Evolutionary conservation across 345 rosid genomes (phyloP).

Genomic region (Kandelia obovata): DNA sequence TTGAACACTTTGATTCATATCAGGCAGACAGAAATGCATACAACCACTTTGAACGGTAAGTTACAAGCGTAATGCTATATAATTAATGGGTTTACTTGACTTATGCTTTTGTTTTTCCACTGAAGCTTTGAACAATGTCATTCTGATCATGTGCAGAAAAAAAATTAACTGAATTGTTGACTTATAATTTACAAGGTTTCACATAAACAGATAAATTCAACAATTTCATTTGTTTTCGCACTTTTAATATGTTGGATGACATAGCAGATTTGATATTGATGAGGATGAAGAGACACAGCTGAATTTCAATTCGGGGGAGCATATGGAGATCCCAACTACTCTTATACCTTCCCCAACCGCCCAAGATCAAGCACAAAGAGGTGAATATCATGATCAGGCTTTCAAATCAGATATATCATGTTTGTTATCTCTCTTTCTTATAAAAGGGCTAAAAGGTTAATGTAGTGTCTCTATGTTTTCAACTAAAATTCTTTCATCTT

Average conservation of each 20-base stretch:
- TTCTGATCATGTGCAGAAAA: background rate
- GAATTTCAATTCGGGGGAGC: slow-evolving; percentile 49
- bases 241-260: slow-evolving; percentile 11
- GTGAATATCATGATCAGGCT: slow-evolving; percentile 30
- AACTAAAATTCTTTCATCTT: too few relatives aligned
- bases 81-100: background rate
- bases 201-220: background rate
- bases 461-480: too few relatives aligned
- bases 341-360: slow-evolving; percentile 51
- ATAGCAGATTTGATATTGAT: slow-evolving; percentile 68
- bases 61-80: background rate
- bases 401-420: background rate
- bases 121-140: background rate
- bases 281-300: slow-evolving; percentile 59
- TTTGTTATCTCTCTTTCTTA: background rate
- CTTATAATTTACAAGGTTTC: background rate
- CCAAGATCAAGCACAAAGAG: slow-evolving; percentile 43
- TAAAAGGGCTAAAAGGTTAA: background rate
- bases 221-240: slow-evolving; percentile 1
- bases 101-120: background rate
- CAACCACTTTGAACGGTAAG: slow-evolving; percentile 65
- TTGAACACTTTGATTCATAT: slow-evolving; percentile 52
- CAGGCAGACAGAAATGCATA: slow-evolving; percentile 43
- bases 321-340: slow-evolving; percentile 42
- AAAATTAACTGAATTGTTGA: background rate